These are phyloP conservation scores for Lachnellula hyalina DNA, from an alignment of 2,329 filamentous ascomycete genomes.

Conservation along the genomic window DNA sequence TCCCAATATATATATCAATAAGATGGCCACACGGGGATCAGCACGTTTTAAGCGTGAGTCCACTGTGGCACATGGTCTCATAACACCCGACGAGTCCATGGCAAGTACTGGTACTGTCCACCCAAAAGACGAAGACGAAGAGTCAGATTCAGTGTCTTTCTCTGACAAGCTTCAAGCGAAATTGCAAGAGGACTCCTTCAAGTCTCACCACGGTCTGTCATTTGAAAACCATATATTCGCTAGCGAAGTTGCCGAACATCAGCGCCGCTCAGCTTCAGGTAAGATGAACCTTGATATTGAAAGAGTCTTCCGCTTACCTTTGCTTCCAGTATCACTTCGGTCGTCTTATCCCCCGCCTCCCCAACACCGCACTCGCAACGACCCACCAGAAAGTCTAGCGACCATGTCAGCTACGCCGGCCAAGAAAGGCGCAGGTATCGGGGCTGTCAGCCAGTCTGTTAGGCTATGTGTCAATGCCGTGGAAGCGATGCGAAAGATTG, in stretches of 20 bases:
- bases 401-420: slow-evolving; percentile 4
- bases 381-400: slow-evolving; percentile 6
- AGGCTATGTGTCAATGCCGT: slow-evolving; percentile 63
- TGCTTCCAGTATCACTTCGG: neutral
- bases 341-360: neutral
- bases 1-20: neutral
- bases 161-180: slow-evolving; percentile 10
- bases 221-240: neutral
- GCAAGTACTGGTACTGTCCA: slow-evolving; percentile 4
- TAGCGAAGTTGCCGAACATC: neutral
- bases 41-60: slow-evolving; percentile 12
- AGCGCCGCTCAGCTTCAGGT: slow-evolving; percentile 9
- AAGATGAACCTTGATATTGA: neutral
- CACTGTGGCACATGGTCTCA: slow-evolving; percentile 6
- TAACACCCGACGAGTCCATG: slow-evolving; percentile 13
- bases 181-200: neutral
- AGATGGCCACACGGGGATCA: neutral
- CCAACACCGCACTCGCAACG: neutral
- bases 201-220: slow-evolving; percentile 3
- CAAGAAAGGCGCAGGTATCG: slow-evolving; percentile 33
- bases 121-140: slow-evolving; percentile 9
- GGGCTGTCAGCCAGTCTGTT: slow-evolving; percentile 55
- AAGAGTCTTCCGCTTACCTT: neutral
- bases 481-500: slow-evolving; percentile 63
- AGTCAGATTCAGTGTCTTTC: slow-evolving; percentile 2